These are phyloP conservation scores for Verticillium alfalfae DNA, from an alignment of 2,329 filamentous ascomycete genomes.

Conservation along the genomic window DNA sequence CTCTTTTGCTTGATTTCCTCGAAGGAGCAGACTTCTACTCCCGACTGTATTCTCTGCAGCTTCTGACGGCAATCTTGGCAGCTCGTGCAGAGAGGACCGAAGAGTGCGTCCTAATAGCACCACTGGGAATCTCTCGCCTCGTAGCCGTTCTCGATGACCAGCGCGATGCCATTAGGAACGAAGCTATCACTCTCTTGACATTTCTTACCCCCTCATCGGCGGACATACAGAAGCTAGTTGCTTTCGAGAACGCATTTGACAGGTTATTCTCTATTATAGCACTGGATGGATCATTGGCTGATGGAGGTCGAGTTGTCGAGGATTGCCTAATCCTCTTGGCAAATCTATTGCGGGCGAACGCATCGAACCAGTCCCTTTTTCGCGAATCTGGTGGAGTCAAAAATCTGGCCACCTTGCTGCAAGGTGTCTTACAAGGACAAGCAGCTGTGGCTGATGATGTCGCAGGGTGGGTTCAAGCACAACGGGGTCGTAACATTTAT, in stretches of 20 bases:
- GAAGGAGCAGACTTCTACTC: slow-evolving; percentile 86
- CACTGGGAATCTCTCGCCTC: slow-evolving; percentile 79
- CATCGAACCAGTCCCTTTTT: slow-evolving; percentile 90
- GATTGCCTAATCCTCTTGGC: slow-evolving; percentile 88
- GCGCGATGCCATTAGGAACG: slow-evolving; percentile 82
- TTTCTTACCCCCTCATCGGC: slow-evolving; percentile 80
- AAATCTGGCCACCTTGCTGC: slow-evolving; percentile 65
- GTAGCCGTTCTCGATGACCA: slow-evolving; percentile 79
- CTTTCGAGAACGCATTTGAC: slow-evolving; percentile 91
- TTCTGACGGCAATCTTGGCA: slow-evolving; percentile 78
- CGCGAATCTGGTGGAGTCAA: slow-evolving; percentile 81
- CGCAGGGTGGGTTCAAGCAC: slow-evolving; percentile 68
- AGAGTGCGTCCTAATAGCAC: slow-evolving; percentile 87
- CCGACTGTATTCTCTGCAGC: slow-evolving; percentile 82
- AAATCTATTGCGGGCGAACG: slow-evolving; percentile 80
- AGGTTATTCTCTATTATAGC: slow-evolving; percentile 78
- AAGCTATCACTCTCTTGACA: slow-evolving; percentile 80
- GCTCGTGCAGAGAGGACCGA: slow-evolving; percentile 88
- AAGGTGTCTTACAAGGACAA: slow-evolving; percentile 48
- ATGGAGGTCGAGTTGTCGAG: slow-evolving; percentile 83
- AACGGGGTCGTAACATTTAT: slow-evolving; percentile 86
- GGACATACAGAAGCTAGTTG: slow-evolving; percentile 91
- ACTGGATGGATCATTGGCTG: slow-evolving; percentile 71
- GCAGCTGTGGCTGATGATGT: slow-evolving; percentile 53
- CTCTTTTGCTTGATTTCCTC: slow-evolving; percentile 80